Percentiles rank a stretch among this genome's conserved stretches.
These are phyloP conservation scores for Favolaschia claudopus DNA, from an alignment of 768 basidiomycete genomes.

Conservation along the genomic window DNA sequence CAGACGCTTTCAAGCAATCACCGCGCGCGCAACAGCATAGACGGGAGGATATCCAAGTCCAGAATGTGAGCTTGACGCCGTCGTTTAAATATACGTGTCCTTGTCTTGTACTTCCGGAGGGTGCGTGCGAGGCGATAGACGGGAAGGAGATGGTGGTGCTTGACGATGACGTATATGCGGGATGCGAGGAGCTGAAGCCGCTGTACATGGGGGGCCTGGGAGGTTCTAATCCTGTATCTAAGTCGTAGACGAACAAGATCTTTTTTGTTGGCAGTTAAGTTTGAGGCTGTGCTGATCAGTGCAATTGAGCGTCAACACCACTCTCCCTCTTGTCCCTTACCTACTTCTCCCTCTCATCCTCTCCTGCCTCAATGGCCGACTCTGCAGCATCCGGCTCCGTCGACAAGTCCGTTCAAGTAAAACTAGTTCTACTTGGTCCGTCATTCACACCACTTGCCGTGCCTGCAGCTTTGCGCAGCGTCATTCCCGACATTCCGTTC, in stretches of 20 bases:
- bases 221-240: conserved; percentile 20
- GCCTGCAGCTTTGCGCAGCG: conserved; percentile 13
- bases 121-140: conserved; percentile 44
- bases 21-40: conserved; percentile 38
- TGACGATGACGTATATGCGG: conserved; percentile 51
- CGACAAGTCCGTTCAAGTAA: conserved; percentile 96
- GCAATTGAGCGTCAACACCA: conserved; percentile 32
- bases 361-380: conserved; percentile 62
- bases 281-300: conserved; percentile 27
- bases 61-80: background rate
- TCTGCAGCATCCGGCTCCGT: conserved; percentile 68
- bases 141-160: conserved; percentile 41
- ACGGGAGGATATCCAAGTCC: conserved; percentile 24
- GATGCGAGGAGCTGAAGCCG: conserved; percentile 51
- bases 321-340: conserved; percentile 23
- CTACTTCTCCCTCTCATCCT: conserved; percentile 11
- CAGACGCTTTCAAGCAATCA: conserved; percentile 45
- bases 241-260: conserved; percentile 20
- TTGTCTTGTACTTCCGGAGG: conserved; percentile 31
- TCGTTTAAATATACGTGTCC: conserved; percentile 32
- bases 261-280: conserved; percentile 17
- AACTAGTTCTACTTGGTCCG: conserved; percentile 94
- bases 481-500: conserved; percentile 13
- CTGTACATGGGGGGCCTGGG: conserved; percentile 36
- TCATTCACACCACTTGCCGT: conserved; percentile 14